Conservation (phyloP, 345 rosid genomes). For the Odontarrhena argentea region DNA sequence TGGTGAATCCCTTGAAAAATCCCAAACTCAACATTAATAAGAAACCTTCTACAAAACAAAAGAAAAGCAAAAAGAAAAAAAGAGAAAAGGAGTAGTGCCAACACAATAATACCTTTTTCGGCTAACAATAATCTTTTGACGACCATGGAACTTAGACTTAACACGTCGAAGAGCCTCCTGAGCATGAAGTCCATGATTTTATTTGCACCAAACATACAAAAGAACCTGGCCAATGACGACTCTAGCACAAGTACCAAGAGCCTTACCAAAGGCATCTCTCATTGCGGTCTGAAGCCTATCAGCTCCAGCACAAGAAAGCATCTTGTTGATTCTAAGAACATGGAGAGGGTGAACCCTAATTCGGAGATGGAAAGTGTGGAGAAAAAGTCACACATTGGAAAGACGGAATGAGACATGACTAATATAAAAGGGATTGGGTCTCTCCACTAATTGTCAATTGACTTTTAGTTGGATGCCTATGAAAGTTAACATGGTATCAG, state of each 20-base stretch:
- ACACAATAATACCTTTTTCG: slow-evolving; percentile 52
- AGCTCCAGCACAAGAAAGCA: slow-evolving; percentile 78
- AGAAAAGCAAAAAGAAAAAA: too few relatives aligned
- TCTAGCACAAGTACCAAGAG: slow-evolving; percentile 58
- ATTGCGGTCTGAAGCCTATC: slow-evolving; percentile 67
- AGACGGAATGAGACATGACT: too few relatives aligned
- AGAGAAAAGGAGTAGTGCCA: too few relatives aligned
- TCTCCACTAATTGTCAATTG: too few relatives aligned
- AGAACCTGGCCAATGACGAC: slow-evolving; percentile 63
- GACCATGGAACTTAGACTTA: slow-evolving; percentile 67
- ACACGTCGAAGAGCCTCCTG: slow-evolving; percentile 67
- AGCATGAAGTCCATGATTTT: slow-evolving; percentile 54
- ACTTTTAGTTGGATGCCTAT: too few relatives aligned
- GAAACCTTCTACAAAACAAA: not conserved
- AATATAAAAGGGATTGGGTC: too few relatives aligned
- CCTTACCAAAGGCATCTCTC: slow-evolving; percentile 69
- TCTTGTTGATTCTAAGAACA: slow-evolving; percentile 62
- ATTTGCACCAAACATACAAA: slow-evolving; percentile 60
- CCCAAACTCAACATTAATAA: too few relatives aligned
- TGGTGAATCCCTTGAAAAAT: slow-evolving; percentile 57
- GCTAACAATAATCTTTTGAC: slow-evolving; percentile 63
- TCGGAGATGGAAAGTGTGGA: slow-evolving; percentile 50
- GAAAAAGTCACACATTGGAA: too few relatives aligned
- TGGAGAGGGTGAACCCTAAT: slow-evolving; percentile 67
- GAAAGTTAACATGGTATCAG: too few relatives aligned